phyloP scores from a whole-genome alignment of 2,329 filamentous ascomycete genomes.

The Botrytis tulipae region DNA sequence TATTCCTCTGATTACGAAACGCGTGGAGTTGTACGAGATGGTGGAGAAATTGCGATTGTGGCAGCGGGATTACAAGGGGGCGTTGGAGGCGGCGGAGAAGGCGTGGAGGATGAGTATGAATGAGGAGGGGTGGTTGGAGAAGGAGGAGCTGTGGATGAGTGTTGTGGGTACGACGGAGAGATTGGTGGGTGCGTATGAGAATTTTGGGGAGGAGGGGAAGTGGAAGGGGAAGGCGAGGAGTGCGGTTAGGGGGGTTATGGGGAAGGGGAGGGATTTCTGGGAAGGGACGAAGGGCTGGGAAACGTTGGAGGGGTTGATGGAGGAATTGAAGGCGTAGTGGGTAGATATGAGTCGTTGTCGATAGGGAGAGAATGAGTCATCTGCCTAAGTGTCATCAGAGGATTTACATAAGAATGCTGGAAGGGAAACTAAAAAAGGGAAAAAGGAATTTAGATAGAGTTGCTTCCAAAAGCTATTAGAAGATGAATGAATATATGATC shows the following conservation, averaged over 20 bases:
- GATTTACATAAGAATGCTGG: too few species aligned
- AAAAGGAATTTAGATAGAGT: background rate
- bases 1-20: slow-evolving; percentile 79
- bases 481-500: background rate
- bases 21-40: slow-evolving; percentile 73
- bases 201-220: slow-evolving; percentile 65
- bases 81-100: slow-evolving; percentile 83
- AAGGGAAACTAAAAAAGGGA: background rate
- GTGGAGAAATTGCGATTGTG: slow-evolving; percentile 72
- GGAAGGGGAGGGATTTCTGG: slow-evolving; percentile 78
- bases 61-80: slow-evolving; percentile 65
- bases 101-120: slow-evolving; percentile 70
- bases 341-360: background rate
- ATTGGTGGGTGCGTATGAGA: slow-evolving; percentile 80
- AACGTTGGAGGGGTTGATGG: slow-evolving; percentile 55
- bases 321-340: slow-evolving; percentile 46
- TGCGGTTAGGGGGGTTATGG: slow-evolving; percentile 79
- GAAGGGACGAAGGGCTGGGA: slow-evolving; percentile 72
- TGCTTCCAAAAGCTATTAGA: background rate
- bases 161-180: slow-evolving; percentile 68
- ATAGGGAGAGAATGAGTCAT: background rate
- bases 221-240: slow-evolving; percentile 90
- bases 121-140: slow-evolving; percentile 40
- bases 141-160: slow-evolving; percentile 55
- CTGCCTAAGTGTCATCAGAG: background rate